Base-by-base conservation (phyloP, 768 basidiomycete species). In the Kockovaella imperatae region DNA sequence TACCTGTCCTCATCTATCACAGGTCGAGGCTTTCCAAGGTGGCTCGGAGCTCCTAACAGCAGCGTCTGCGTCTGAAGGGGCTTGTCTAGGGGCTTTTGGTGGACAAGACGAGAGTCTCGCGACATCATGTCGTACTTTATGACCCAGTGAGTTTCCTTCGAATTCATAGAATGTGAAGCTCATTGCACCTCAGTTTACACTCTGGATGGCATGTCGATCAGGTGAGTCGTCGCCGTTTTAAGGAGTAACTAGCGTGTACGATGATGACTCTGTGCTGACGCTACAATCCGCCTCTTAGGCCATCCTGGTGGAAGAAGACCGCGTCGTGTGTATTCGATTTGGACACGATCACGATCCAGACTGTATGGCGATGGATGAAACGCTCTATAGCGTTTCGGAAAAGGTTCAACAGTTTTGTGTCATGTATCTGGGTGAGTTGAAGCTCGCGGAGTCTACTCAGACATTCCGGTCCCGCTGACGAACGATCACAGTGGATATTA, bases 301-400 rank as follows among this genome's bases (percentile, higher is more conserved):
- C 6, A 97, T 99, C 72, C 87, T 95, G 58, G 91, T 88, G 0
- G 95, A 99, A 71, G 95, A 99, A 70, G 89, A 95, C 63, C 79
- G 95, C 35, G 80, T 95, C 28, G 93, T 96, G 21, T 86, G 89
- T 45, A 83, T 96, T 39, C 83, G 91, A 3, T 97, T 96, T 67
- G 93, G 91, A 0, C 86, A 89, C 66, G 90, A 91, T 70, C 84
- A 83, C 82, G 87, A 97, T 69, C 74, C 78, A 0, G 83, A 95
- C 57, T 97, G 93, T 74, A 96, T 97, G 95, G 85, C 83, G 15
- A 95, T 97, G 90, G 95, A 97, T 75, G 93, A 97, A 72, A 93
- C 89, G 1, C 80, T 96, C 8, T 86, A 89, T 70, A 77, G 80
- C 1, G 84, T 95, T 35, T 84, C 86, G 0, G 95, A 96, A 74